Evolutionary conservation across 345 rosid genomes (phyloP).

Genomic region (Eucalyptus pauciflora): DNA sequence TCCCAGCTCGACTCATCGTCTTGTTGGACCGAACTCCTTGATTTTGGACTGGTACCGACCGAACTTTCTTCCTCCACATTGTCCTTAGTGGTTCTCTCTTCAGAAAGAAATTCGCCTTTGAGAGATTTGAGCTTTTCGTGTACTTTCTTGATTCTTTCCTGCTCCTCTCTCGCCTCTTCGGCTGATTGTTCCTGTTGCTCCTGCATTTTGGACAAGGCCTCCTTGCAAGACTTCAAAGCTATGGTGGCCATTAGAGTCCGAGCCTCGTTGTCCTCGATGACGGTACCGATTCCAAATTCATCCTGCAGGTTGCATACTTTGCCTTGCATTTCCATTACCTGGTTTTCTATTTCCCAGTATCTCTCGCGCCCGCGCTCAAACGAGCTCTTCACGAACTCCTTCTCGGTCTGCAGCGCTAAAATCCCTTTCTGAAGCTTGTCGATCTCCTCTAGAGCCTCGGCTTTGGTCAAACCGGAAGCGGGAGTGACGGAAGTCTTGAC

Average conservation of each 20-base stretch:
- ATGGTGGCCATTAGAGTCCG: slow-evolving; percentile 59
- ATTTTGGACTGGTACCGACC: background rate
- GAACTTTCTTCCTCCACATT: background rate
- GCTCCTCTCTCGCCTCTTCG: slow-evolving; percentile 38
- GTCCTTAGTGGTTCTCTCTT: background rate
- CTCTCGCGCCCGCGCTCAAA: slow-evolving; percentile 35
- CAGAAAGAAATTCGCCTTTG: slow-evolving; percentile 7
- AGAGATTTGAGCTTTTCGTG: slow-evolving; percentile 26
- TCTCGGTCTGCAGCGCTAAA: slow-evolving; percentile 58
- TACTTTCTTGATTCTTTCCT: slow-evolving; percentile 32
- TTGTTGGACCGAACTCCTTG: background rate
- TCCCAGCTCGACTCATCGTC: slow-evolving; percentile 5
- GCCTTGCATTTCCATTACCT: slow-evolving; percentile 47
- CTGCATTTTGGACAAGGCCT: slow-evolving; percentile 41
- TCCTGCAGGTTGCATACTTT: slow-evolving; percentile 54
- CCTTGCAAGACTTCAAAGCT: slow-evolving; percentile 66
- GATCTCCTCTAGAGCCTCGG: slow-evolving; percentile 51
- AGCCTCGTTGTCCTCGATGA: slow-evolving; percentile 67
- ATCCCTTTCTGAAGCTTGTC: slow-evolving; percentile 64
- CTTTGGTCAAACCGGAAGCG: slow-evolving; percentile 40
- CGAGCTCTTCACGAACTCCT: slow-evolving; percentile 56
- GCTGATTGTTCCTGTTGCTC: slow-evolving; percentile 42
- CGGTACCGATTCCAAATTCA: slow-evolving; percentile 51
- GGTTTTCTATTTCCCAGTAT: slow-evolving; percentile 48
- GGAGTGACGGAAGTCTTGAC: slow-evolving; percentile 8